These are phyloP conservation scores for Dendrostoma leiphaemia DNA, from an alignment of 2,329 filamentous ascomycete species.

Conservation along the genomic window DNA sequence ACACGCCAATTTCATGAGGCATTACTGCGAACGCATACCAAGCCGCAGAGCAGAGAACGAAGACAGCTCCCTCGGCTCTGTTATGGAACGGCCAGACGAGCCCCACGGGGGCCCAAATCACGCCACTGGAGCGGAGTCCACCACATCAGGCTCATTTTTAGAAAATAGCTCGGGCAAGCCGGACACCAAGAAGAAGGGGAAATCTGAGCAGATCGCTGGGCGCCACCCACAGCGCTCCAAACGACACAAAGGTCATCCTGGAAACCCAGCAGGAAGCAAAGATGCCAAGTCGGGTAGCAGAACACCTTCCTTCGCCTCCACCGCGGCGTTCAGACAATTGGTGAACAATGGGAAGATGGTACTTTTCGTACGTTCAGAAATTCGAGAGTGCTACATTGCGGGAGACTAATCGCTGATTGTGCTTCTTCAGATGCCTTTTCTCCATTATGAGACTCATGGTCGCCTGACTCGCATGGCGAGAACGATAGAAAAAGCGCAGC, in stretches of 20 bases:
- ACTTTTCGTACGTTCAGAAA: conserved; percentile 35
- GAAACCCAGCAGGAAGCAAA: conserved; percentile 33
- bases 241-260: conserved; percentile 32
- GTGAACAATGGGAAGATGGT: conserved; percentile 29
- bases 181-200: conserved; percentile 34
- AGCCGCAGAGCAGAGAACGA: conserved; percentile 32
- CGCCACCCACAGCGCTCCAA: conserved; percentile 33
- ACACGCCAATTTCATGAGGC: conserved; percentile 63
- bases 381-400: conserved; percentile 5
- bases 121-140: conserved; percentile 5
- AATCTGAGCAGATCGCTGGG: conserved; percentile 34
- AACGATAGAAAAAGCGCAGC: conserved; percentile 38
- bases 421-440: conserved; percentile 56
- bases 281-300: conserved; percentile 23
- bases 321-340: conserved; percentile 29
- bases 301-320: conserved; percentile 20
- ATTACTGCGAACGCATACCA: conserved; percentile 52
- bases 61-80: conserved; percentile 24
- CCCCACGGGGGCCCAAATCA: neutral
- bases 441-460: conserved; percentile 62
- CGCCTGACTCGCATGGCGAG: conserved; percentile 55
- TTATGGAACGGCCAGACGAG: conserved; percentile 19
- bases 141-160: conserved; percentile 14
- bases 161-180: conserved; percentile 23
- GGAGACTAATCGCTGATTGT: conserved; percentile 25